These are phyloP conservation scores for Tinospora cordifolia DNA, from an alignment of 164 flowering plant genomes.

Conservation along the genomic window DNA sequence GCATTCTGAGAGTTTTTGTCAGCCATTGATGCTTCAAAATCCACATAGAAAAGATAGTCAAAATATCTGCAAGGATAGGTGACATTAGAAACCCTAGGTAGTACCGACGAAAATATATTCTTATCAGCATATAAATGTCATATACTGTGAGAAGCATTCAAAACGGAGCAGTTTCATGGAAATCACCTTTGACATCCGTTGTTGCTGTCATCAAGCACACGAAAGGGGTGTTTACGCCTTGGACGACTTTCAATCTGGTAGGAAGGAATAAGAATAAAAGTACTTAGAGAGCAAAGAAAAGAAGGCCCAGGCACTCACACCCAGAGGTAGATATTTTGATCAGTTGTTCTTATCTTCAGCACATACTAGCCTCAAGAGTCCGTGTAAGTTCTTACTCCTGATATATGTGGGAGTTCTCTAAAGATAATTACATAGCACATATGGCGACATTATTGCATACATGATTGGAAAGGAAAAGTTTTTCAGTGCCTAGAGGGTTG, in stretches of 20 bases:
- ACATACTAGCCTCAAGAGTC: no score
- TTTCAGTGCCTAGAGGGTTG: no score
- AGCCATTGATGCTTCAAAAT: slow-evolving; percentile 96
- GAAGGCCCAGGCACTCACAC: background rate
- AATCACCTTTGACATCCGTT: slow-evolving; percentile 50
- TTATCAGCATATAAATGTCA: background rate
- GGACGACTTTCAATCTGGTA: slow-evolving; percentile 95
- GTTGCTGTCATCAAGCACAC: slow-evolving; percentile 34
- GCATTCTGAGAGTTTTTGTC: slow-evolving; percentile 74
- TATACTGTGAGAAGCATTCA: background rate
- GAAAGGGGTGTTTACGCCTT: slow-evolving; percentile 46
- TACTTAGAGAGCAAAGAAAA: background rate
- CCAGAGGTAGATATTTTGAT: no score
- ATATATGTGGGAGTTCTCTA: background rate
- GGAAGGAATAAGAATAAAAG: background rate
- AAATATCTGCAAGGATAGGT: slow-evolving; percentile 49
- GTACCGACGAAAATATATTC: background rate
- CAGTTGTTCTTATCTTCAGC: no score
- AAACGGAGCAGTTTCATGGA: background rate
- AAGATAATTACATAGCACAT: no score
- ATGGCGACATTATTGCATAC: no score
- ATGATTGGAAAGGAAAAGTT: no score
- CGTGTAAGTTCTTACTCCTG: background rate
- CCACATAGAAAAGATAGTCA: slow-evolving; percentile 84
- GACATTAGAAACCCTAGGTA: background rate